Conservation (phyloP, 495 filamentous ascomycete genomes). For the Trichoderma orchidacearum region DNA sequence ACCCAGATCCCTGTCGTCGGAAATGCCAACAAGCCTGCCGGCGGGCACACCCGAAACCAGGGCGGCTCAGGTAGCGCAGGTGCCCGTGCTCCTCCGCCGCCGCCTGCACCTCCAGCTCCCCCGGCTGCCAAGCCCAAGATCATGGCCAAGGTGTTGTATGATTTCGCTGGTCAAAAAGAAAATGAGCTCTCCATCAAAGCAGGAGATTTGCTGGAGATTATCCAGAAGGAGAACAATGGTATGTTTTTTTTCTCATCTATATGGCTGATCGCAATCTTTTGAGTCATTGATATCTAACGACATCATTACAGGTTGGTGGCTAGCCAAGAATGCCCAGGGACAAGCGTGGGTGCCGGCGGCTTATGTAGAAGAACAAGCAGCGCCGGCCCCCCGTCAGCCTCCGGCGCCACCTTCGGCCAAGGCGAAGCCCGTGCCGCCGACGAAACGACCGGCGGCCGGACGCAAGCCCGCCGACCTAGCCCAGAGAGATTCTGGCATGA, state of each 20-base stretch:
- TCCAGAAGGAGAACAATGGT: constrained; percentile 88
- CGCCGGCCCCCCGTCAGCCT: constrained; percentile 42
- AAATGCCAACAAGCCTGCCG: constrained; percentile 2
- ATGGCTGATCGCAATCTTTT: too few relatives aligned
- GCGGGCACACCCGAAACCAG: constrained; percentile 31
- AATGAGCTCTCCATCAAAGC: constrained; percentile 68
- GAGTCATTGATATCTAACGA: constrained; percentile 16
- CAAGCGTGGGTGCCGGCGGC: constrained; percentile 91
- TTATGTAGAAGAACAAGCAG: constrained; percentile 72
- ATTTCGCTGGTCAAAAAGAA: constrained; percentile 63
- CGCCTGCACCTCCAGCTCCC: constrained; percentile 60
- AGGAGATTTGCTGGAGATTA: constrained; percentile 70
- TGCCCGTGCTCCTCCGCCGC: constrained; percentile 44
- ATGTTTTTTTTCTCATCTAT: constrained; percentile 7
- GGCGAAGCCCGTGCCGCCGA: constrained; percentile 54
- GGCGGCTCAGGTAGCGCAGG: constrained; percentile 25
- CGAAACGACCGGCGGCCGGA: constrained; percentile 59
- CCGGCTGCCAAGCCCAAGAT: constrained; percentile 50
- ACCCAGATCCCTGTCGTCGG: not conserved
- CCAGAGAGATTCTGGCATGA: constrained; percentile 58
- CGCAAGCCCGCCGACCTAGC: constrained; percentile 56
- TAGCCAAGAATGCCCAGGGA: constrained; percentile 55
- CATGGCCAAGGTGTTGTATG: constrained; percentile 79
- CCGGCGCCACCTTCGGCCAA: constrained; percentile 37
- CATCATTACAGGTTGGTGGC: constrained; percentile 69